Evolutionary conservation across 768 basidiomycete species (phyloP).

Genomic region (Mycena amicta): DNA sequence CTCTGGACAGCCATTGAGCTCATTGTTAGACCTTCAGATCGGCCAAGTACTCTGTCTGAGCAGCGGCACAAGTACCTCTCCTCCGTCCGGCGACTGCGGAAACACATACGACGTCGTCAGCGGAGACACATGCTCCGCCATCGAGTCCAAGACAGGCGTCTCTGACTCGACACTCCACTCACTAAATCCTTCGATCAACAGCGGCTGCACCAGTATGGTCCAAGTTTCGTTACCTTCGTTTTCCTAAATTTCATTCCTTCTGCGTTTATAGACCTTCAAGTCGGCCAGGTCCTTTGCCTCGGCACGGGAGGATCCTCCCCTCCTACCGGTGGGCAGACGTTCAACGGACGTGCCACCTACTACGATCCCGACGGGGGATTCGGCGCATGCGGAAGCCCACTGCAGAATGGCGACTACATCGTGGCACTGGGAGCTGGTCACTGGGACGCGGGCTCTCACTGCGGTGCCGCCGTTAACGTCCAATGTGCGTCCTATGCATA

Average conservation of each 20-base stretch:
- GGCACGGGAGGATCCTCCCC: not conserved
- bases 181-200: not conserved
- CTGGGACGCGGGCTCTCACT: conserved; percentile 14
- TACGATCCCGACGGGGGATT: conserved; percentile 11
- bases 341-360: conserved; percentile 4
- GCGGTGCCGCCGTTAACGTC: conserved; percentile 10
- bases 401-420: conserved; percentile 8
- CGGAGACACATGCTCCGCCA: not conserved
- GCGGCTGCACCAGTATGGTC: conserved; percentile 1
- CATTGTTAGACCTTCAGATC: conserved; percentile 3
- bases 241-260: not conserved
- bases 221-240: not conserved
- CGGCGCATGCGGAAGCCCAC: conserved; percentile 6
- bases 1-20: not conserved
- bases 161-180: not conserved
- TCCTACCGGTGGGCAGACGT: not conserved
- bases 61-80: not conserved
- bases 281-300: conserved; percentile 12
- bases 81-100: not conserved
- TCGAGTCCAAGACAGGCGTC: not conserved
- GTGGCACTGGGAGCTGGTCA: conserved; percentile 10
- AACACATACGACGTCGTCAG: not conserved
- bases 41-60: conserved; percentile 8
- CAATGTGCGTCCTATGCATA: conserved; percentile 4
- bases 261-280: conserved; percentile 7